phyloP scores from a whole-genome alignment of 495 filamentous ascomycete species.

The Tetracladium marchalianum region DNA sequence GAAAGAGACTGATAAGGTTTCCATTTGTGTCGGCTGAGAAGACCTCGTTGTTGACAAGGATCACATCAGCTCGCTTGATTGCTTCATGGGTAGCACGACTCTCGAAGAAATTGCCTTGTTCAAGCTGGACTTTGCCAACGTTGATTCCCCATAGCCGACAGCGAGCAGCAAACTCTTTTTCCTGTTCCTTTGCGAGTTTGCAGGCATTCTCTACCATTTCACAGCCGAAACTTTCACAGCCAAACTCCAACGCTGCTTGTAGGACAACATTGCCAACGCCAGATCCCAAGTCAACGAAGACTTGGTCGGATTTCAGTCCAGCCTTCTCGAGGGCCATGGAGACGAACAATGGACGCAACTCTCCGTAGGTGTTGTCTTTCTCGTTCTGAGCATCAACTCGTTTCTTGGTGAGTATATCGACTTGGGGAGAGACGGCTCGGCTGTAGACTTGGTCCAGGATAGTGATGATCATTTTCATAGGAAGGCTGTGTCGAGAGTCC shows the following conservation, averaged over 20 bases:
- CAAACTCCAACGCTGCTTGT: constrained; percentile 87
- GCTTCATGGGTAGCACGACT: constrained; percentile 58
- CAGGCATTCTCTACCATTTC: constrained; percentile 88
- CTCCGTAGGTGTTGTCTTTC: constrained; percentile 87
- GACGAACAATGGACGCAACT: constrained; percentile 77
- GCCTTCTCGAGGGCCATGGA: constrained; percentile 69
- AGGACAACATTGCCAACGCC: constrained; percentile 93
- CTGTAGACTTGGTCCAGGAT: constrained; percentile 85
- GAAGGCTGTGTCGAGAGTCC: constrained; percentile 50
- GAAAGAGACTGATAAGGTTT: constrained; percentile 76
- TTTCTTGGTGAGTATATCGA: constrained; percentile 59
- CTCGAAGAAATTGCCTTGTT: constrained; percentile 76
- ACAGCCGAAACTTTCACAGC: constrained; percentile 92
- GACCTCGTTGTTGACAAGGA: constrained; percentile 95
- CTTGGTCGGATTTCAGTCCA: constrained; percentile 62
- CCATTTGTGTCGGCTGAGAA: constrained; percentile 83
- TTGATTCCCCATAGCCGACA: constrained; percentile 84
- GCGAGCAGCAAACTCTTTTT: constrained; percentile 73
- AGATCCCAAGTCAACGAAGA: constrained; percentile 90
- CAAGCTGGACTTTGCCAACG: constrained; percentile 67
- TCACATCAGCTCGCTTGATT: constrained; percentile 76
- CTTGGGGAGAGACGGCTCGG: constrained; percentile 81
- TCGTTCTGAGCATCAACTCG: constrained; percentile 58
- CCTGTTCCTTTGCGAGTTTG: constrained; percentile 75
- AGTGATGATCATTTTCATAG: constrained; percentile 60